Conservation (phyloP, 2,329 filamentous ascomycete species). For the Acrocalymma vagum region DNA sequence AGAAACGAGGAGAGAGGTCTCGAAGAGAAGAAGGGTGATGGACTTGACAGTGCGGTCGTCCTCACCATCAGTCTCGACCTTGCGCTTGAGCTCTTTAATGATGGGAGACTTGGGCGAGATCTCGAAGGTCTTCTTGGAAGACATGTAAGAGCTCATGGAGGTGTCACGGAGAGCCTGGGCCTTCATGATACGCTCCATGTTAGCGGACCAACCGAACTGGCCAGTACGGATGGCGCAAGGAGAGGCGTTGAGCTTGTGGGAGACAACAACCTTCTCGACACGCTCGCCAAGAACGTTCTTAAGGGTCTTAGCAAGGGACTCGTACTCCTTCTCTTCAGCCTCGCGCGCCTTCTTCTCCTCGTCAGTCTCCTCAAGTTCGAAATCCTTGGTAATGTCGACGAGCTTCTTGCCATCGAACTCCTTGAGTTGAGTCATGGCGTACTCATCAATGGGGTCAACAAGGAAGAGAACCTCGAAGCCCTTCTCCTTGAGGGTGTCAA, state of each 20-base stretch:
- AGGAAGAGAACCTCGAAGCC: conserved; percentile 99
- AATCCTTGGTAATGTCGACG: conserved; percentile 99
- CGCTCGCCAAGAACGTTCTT: conserved; percentile 99
- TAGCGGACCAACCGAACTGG: conserved; percentile 99
- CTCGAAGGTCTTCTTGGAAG: conserved; percentile 99
- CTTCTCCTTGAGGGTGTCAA: conserved; percentile 98
- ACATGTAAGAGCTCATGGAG: conserved; percentile 99
- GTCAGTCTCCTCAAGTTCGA: conserved; percentile 99
- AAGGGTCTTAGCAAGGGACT: conserved; percentile 91
- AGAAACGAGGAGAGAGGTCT: conserved; percentile 97
- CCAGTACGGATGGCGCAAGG: conserved; percentile 99
- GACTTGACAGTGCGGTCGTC: conserved; percentile 99
- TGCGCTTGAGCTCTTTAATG: conserved; percentile 99
- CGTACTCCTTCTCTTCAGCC: conserved; percentile 97
- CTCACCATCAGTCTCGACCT: conserved; percentile 97
- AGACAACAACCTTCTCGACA: conserved; percentile 99
- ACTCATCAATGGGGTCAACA: conserved; percentile 98
- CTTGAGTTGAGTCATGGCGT: conserved; percentile 99
- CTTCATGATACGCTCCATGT: conserved; percentile 99
- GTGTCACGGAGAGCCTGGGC: conserved; percentile 99
- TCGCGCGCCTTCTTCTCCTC: conserved; percentile 98
- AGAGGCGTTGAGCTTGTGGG: conserved; percentile 92
- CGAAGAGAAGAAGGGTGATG: conserved; percentile 97
- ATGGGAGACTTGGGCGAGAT: conserved; percentile 99
- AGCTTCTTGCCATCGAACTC: conserved; percentile 99